Percentiles rank a stretch among this genome's conserved stretches.
phyloP scores from a whole-genome alignment of 2,329 filamentous ascomycete genomes.

The Rasamsonia emersonii region DNA sequence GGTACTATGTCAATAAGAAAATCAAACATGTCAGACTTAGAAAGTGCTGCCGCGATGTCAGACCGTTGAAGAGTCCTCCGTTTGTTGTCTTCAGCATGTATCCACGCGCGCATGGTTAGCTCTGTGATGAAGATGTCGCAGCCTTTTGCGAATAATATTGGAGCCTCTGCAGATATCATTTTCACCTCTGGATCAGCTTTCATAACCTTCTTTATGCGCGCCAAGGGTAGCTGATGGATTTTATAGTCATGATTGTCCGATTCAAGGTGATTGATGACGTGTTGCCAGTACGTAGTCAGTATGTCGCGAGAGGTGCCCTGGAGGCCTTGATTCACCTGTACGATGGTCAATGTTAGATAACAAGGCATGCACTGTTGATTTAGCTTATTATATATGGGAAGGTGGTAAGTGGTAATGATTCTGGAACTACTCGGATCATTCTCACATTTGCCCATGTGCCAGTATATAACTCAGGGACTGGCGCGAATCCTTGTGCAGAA shows the following conservation, averaged over 20 bases:
- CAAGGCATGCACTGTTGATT: too few relatives aligned
- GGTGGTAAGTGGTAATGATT: neutral
- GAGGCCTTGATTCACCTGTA: slow-evolving; percentile 86
- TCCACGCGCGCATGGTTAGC: slow-evolving; percentile 98
- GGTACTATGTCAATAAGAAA: slow-evolving; percentile 98
- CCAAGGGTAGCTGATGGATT: slow-evolving; percentile 88
- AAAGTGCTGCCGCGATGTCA: slow-evolving; percentile 89
- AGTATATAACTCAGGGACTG: slow-evolving; percentile 82
- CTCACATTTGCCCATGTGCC: slow-evolving; percentile 91
- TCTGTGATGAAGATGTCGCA: slow-evolving; percentile 99
- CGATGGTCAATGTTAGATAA: slow-evolving; percentile 16
- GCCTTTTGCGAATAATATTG: slow-evolving; percentile 95
- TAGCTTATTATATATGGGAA: neutral
- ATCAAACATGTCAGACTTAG: slow-evolving; percentile 99
- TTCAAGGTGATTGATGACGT: slow-evolving; percentile 92
- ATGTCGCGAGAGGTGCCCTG: slow-evolving; percentile 92
- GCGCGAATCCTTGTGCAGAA: slow-evolving; percentile 76
- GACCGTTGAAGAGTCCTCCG: slow-evolving; percentile 87
- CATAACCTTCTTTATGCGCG: slow-evolving; percentile 99
- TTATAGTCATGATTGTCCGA: slow-evolving; percentile 97
- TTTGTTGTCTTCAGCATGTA: slow-evolving; percentile 98
- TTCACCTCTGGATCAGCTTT: slow-evolving; percentile 98
- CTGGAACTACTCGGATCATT: neutral
- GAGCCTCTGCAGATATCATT: slow-evolving; percentile 98
- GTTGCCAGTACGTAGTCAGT: slow-evolving; percentile 97